A percentile compares a stretch with the other conserved stretches of the same genome.
These are phyloP conservation scores for Hanseniaspora vineae DNA, from an alignment of 805 yeast genomes.

Conservation along the genomic window DNA sequence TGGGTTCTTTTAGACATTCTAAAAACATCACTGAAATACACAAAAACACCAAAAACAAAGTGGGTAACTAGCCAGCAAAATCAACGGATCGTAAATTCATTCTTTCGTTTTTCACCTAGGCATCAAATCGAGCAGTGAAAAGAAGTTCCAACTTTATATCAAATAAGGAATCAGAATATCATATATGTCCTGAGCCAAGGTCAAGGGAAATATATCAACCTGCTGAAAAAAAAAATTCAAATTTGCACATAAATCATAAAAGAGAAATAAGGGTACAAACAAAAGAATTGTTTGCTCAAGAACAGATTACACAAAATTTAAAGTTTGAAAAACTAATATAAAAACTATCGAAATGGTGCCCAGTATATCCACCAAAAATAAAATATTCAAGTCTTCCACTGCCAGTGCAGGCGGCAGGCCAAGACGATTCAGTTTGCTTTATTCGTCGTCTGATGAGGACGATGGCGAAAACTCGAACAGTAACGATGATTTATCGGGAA, in stretches of 20 bases:
- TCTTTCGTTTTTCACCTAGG: too few species aligned
- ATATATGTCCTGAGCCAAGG: background rate
- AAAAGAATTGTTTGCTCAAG: background rate
- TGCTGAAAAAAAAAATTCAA: background rate
- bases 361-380: background rate
- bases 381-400: background rate
- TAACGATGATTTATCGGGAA: conserved; percentile 11
- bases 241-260: background rate
- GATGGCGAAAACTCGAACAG: conserved; percentile 10
- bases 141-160: background rate
- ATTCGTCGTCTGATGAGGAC: conserved; percentile 25
- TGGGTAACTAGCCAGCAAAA: too few species aligned
- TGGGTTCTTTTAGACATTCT: too few species aligned
- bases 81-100: too few species aligned
- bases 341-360: background rate
- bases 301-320: too few species aligned
- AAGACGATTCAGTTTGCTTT: conserved; percentile 31
- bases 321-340: background rate
- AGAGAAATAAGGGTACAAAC: background rate
- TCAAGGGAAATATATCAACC: background rate
- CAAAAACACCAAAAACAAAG: too few species aligned
- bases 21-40: too few species aligned
- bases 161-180: background rate
- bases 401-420: conserved; percentile 13
- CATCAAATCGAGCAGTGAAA: background rate